phyloP scores from a whole-genome alignment of 257 asterid species.

The Jacaranda copaia region DNA sequence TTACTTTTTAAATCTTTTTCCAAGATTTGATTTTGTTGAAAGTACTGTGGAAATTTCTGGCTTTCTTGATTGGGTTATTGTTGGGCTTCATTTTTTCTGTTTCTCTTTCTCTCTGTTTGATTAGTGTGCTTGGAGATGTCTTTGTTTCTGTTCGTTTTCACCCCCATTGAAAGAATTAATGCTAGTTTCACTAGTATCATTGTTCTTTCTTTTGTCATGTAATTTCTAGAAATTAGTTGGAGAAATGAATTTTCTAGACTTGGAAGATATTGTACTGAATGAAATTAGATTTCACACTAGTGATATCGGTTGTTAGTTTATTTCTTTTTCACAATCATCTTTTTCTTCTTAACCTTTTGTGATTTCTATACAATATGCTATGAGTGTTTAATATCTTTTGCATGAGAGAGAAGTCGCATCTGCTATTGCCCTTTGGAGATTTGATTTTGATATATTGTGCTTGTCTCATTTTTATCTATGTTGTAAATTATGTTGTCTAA shows the following conservation, averaged over 20 bases:
- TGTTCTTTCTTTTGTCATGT: constrained; percentile 26
- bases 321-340: neutral
- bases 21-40: neutral
- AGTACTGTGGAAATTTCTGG: constrained; percentile 4
- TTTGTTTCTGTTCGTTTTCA: neutral
- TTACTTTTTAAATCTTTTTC: neutral
- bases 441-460: neutral
- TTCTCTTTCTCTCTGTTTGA: constrained; percentile 4
- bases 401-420: neutral
- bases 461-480: constrained; percentile 25
- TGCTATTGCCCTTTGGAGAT: constrained; percentile 2
- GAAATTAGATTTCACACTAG: neutral
- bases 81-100: neutral
- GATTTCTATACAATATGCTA: neutral
- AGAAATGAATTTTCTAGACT: neutral
- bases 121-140: neutral
- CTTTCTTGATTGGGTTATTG: constrained; percentile 13
- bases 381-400: neutral
- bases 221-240: neutral
- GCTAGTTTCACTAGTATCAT: neutral
- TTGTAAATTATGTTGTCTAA: neutral
- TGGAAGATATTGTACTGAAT: neutral
- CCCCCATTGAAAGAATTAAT: neutral
- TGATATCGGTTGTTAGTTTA: neutral
- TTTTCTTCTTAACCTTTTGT: neutral